Evolutionary conservation across 176 grass and related monocot genomes (phyloP).

Genomic region (Rhipidocladum racemiflorum): DNA sequence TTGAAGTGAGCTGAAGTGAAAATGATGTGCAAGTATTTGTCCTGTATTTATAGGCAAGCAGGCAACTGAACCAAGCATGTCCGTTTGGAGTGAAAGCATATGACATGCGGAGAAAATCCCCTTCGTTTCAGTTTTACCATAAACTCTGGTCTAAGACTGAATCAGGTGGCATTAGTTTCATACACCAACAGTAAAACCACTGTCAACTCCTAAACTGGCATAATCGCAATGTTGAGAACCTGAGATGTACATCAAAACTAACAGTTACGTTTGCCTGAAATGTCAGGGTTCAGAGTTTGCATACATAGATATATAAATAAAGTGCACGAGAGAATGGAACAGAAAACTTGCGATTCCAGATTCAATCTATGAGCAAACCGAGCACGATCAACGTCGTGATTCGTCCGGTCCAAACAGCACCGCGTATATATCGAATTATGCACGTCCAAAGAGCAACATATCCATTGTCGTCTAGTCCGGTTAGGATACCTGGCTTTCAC

Average conservation of each 20-base stretch:
- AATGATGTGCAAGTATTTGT: background rate
- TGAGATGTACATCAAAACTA: background rate
- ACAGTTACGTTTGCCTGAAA: background rate
- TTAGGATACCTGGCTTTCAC: conserved; percentile 99
- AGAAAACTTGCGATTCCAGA: too few species aligned
- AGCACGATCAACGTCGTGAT: too few species aligned
- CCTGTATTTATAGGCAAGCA: background rate
- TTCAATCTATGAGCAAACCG: too few species aligned
- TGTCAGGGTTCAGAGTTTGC: too few species aligned
- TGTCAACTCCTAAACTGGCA: background rate
- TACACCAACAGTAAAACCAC: background rate
- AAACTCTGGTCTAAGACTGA: background rate
- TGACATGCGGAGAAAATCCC: background rate
- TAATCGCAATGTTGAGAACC: background rate
- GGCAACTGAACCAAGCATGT: background rate
- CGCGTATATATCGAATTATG: too few species aligned
- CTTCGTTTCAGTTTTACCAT: background rate
- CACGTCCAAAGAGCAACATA: background rate
- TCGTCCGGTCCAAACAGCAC: too few species aligned
- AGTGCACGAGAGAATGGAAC: too few species aligned
- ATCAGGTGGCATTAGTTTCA: background rate
- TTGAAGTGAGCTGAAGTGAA: background rate
- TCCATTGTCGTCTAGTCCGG: conserved; percentile 93
- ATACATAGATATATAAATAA: too few species aligned
- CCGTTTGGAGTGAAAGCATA: background rate